Evolutionary conservation across 768 basidiomycete species (phyloP).

Genomic region (Collybiopsis luxurians): DNA sequence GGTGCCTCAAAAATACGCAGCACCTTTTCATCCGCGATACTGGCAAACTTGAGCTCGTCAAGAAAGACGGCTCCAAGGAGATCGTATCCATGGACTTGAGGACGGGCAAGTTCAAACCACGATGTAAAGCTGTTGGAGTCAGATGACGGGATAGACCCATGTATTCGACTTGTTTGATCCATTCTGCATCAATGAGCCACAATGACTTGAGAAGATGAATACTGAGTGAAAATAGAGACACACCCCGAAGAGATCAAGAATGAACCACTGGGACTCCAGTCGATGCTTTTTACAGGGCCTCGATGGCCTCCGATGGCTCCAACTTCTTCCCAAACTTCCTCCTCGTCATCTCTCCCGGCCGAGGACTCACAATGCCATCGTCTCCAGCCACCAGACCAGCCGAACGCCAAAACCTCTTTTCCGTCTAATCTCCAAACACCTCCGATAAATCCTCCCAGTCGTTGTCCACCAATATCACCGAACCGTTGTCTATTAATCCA

Average conservation of each 20-base stretch:
- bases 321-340: constrained; percentile 67
- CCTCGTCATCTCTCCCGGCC: constrained; percentile 9
- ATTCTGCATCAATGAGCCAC: constrained; percentile 43
- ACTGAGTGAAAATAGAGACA: constrained; percentile 16
- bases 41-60: constrained; percentile 74
- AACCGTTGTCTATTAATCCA: constrained; percentile 93
- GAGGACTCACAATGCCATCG: constrained; percentile 60
- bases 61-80: constrained; percentile 79
- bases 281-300: constrained; percentile 73
- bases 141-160: constrained; percentile 51
- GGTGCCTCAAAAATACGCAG: constrained; percentile 93
- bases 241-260: constrained; percentile 87
- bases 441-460: constrained; percentile 90
- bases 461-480: constrained; percentile 90
- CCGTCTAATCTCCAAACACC: constrained; percentile 75
- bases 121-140: too few species aligned
- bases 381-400: constrained; percentile 95
- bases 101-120: constrained; percentile 90
- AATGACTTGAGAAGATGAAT: too few species aligned
- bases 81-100: constrained; percentile 97
- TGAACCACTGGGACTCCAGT: constrained; percentile 85
- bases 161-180: constrained; percentile 92
- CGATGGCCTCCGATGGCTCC: constrained; percentile 86
- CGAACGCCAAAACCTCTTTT: constrained; percentile 73
- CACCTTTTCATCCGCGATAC: constrained; percentile 96